Base-by-base conservation (phyloP, 1,284 basidiomycete species). In the Sphaerobolus stellatus region DNA sequence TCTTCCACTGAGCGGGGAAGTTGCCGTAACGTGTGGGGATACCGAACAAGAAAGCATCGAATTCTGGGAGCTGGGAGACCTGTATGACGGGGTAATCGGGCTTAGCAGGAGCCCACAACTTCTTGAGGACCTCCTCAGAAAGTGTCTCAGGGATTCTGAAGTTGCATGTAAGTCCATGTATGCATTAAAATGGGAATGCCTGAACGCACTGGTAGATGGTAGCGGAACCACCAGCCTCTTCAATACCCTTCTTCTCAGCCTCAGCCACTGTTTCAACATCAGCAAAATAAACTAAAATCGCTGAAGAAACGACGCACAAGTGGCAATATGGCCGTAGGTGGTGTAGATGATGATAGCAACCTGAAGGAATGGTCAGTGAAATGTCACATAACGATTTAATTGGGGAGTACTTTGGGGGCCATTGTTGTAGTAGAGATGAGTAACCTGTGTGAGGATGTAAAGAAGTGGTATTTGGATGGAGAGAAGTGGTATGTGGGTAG, bases 81-180 rank as follows among this genome's bases (percentile, higher is more conserved):
- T 76, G 77, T 67, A 94, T 77, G 66, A 89, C 66, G 41, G 92
- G 90, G 76, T 90, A 90, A 59, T 78, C 73, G 57, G 83, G 78
- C 68, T 87, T 88, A 40, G 84, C 66, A 7, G 86, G 83, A 1
- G 90, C 93, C 73, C 88, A 72, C 82, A 97, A 83, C 73, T 85
- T 83, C 58, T 68, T 69, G 56, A 96, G 78, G 57, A 97, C 74
- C 24, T 92, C 88, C 16, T 82, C 71, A 2, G 88, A 68, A 53
- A 96, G 85, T 6, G 92, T 97, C 77, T 98, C 94, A 52, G 84
- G 74, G 63, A 95, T 83, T 70, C 86, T 88, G 58, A 41, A 20
- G 50, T 13, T 38, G 28, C 41, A 29, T 16, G 16, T 40, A 29
- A 48, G n/a, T 24, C n/a, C 14, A 7, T 46, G n/a, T 24, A 38